Percentiles rank a stretch among this genome's conserved stretches.
Conservation (phyloP, 2,329 filamentous ascomycete species). For the Podosphaera aphanis region DNA sequence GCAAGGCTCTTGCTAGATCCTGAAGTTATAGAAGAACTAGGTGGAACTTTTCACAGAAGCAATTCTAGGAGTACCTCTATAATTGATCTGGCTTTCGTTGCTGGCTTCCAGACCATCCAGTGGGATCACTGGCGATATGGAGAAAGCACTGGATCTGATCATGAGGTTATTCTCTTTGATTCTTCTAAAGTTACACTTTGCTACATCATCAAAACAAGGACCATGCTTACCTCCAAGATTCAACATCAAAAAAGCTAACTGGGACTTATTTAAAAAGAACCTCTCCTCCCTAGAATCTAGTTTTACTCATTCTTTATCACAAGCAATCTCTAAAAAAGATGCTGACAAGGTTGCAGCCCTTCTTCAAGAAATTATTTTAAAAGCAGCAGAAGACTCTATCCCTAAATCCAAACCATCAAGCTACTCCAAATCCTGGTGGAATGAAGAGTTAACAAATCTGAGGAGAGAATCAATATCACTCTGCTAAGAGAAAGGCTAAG, state of each 20-base stretch:
- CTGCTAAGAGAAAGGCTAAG: no score
- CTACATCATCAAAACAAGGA: background rate
- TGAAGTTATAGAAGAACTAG: background rate
- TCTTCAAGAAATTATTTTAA: no score
- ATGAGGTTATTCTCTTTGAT: background rate
- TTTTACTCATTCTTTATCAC: background rate
- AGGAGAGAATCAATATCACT: no score
- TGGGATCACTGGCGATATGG: background rate
- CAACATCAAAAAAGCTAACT: background rate
- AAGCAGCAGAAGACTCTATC: no score
- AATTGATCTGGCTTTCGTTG: background rate
- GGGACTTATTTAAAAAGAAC: background rate
- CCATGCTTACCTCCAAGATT: background rate
- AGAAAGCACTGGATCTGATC: background rate
- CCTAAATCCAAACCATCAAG: no score
- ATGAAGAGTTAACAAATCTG: no score
- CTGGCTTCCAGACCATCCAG: background rate
- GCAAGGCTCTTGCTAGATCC: background rate
- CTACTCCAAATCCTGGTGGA: no score
- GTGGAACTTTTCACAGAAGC: background rate
- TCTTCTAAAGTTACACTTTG: background rate
- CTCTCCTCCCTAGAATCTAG: background rate
- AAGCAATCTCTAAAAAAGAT: no score
- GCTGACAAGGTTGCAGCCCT: no score
- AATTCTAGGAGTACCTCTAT: background rate